Conservation (phyloP, 1,139 yeast species). For the Diutina ranongensis region DNA sequence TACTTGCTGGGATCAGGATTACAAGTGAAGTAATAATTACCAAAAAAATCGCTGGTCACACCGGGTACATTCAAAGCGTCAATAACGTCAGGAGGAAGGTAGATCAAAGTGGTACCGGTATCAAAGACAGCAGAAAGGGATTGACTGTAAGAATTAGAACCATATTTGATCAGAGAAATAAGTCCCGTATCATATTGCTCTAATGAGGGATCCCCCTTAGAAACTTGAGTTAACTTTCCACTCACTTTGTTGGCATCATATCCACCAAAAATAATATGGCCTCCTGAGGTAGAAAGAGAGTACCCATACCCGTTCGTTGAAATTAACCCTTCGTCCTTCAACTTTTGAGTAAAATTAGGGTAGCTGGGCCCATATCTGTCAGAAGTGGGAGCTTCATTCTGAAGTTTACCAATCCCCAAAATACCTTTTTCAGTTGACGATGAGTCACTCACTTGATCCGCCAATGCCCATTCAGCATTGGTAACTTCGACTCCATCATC, state of each 20-base stretch:
- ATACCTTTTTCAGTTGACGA: constrained; percentile 6
- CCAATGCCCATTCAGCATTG: constrained; percentile 9
- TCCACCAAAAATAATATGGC: not conserved
- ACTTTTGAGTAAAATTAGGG: not conserved
- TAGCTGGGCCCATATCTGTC: not conserved
- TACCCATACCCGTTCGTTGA: not conserved
- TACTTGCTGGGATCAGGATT: too few relatives aligned
- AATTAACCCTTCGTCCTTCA: not conserved
- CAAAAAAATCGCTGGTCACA: not conserved
- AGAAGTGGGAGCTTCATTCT: not conserved
- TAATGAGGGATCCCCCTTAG: not conserved
- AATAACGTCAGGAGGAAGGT: not conserved
- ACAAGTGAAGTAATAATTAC: not conserved
- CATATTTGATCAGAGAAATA: not conserved
- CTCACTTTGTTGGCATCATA: not conserved
- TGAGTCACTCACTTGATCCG: not conserved
- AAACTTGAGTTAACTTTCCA: not conserved
- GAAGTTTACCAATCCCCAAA: constrained; percentile 8
- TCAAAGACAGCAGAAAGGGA: not conserved
- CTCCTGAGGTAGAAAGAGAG: not conserved
- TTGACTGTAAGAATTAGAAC: not conserved
- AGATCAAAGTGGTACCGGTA: not conserved
- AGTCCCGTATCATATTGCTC: not conserved
- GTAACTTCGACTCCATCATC: constrained; percentile 6
- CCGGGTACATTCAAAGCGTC: not conserved